Evolutionary conservation across 345 rosid genomes (phyloP).

Genomic region (Eucalyptus pauciflora): DNA sequence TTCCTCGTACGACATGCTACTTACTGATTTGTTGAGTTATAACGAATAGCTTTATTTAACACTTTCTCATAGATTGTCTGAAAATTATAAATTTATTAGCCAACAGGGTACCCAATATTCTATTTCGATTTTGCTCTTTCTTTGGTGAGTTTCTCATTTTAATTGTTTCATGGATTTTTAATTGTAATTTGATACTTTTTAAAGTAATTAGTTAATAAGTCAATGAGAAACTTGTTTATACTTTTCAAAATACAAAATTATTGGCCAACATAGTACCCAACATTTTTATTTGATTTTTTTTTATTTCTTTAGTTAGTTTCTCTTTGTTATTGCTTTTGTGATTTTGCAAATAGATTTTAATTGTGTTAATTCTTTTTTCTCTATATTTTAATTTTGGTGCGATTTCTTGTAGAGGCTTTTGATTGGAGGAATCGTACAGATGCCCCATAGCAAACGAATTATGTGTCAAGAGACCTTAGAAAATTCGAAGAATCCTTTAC

Average conservation of each 20-base stretch:
- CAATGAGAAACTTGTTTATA: background rate
- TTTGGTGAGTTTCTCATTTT: background rate
- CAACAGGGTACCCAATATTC: background rate
- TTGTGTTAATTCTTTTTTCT: background rate
- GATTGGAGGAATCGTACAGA: background rate
- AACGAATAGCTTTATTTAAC: background rate
- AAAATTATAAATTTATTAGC: background rate
- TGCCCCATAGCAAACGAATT: background rate
- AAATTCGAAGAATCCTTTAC: background rate
- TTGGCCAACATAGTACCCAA: background rate
- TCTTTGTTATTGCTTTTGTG: background rate
- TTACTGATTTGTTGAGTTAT: background rate
- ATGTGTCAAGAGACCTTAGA: background rate
- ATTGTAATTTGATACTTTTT: background rate
- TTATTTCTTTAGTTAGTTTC: background rate
- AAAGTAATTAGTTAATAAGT: background rate
- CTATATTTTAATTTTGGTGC: background rate
- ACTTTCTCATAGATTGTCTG: background rate
- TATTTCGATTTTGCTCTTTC: background rate
- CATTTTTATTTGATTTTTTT: background rate
- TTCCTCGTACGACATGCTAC: background rate
- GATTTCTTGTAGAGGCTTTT: background rate
- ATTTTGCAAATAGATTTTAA: background rate
- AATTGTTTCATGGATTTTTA: background rate
- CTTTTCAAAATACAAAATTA: background rate